These are phyloP conservation scores for Udeniomyces megalosporus DNA, from an alignment of 768 basidiomycete species.

Conservation along the genomic window DNA sequence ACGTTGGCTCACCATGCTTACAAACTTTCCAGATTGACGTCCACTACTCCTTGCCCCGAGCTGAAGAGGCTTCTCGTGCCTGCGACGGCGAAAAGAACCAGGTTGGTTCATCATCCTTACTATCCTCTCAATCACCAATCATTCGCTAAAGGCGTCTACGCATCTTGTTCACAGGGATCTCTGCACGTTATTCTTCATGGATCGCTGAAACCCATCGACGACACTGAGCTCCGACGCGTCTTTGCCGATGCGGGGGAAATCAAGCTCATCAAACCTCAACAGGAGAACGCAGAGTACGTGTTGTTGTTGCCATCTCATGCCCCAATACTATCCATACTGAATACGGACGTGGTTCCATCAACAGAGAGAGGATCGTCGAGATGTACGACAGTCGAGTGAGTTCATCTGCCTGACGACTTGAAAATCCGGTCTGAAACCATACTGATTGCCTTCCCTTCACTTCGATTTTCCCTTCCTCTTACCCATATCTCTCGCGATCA, in stretches of 20 bases:
- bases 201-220: conserved; percentile 56
- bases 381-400: conserved; percentile 75
- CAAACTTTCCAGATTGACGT: conserved; percentile 69
- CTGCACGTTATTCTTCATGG: conserved; percentile 57
- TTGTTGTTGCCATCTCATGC: conserved; percentile 39
- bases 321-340: not conserved
- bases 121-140: too few relatives aligned
- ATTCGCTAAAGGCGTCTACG: too few relatives aligned
- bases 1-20: not conserved
- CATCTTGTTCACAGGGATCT: conserved; percentile 45
- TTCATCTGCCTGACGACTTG: too few relatives aligned
- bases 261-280: conserved; percentile 48
- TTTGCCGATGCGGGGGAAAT: conserved; percentile 85
- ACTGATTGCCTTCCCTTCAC: not conserved
- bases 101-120: conserved; percentile 30
- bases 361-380: conserved; percentile 79
- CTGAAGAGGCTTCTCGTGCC: conserved; percentile 49
- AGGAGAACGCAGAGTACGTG: conserved; percentile 33
- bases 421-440: too few relatives aligned
- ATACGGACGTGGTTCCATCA: not conserved
- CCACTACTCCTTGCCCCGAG: conserved; percentile 87
- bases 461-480: conserved; percentile 1
- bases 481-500: conserved; percentile 24
- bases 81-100: conserved; percentile 68
- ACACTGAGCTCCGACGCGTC: conserved; percentile 66